phyloP scores from a whole-genome alignment of 768 basidiomycete genomes.

The Trametes elegans region DNA sequence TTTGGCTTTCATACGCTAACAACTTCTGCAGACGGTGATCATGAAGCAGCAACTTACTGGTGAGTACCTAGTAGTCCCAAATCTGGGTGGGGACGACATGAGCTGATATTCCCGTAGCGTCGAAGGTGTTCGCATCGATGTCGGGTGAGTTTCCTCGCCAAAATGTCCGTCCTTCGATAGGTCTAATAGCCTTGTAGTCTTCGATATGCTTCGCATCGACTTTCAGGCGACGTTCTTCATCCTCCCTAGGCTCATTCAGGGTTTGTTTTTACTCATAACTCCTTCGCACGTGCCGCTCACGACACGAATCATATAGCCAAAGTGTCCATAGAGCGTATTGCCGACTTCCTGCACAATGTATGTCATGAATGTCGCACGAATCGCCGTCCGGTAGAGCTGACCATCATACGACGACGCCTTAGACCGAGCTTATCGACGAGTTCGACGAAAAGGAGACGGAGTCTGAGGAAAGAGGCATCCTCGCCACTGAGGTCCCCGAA shows the following conservation, averaged over 20 bases:
- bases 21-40: conserved; percentile 30
- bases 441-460: conserved; percentile 7
- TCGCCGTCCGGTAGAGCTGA: no score
- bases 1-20: not conserved
- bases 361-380: no score
- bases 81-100: no score
- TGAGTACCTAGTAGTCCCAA: not conserved
- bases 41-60: conserved; percentile 38
- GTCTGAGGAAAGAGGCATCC: not conserved
- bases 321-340: conserved; percentile 40
- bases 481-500: not conserved
- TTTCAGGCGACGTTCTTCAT: not conserved
- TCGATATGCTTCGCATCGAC: conserved; percentile 17
- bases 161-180: not conserved
- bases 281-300: not conserved
- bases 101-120: not conserved
- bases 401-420: no score
- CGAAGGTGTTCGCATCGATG: conserved; percentile 19
- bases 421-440: conserved; percentile 25
- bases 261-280: not conserved
- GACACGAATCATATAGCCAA: conserved; percentile 18
- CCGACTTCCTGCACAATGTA: conserved; percentile 38
- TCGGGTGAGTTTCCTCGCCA: conserved; percentile 13
- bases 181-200: not conserved
- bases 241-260: conserved; percentile 1